Evolutionary conservation across 129 eudicot genomes (phyloP), one percentile per base, ranked within the genome.

Genomic region (Flaveria trinervia): DNA sequence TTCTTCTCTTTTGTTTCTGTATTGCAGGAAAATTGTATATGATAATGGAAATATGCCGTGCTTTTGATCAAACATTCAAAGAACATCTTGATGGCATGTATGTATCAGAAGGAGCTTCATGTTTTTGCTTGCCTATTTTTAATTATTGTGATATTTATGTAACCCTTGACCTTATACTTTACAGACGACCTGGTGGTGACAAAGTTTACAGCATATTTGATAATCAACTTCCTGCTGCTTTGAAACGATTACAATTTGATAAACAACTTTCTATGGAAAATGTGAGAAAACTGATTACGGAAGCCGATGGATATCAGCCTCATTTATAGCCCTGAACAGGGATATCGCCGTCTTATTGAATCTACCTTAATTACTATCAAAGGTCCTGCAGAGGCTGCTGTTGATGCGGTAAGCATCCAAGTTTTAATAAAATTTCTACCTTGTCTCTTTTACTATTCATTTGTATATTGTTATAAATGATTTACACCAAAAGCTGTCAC

Each of bases 11-110:
- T 46, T 1, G 25, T 14, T 70, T 84, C 39, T 59, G 81, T 49
- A 13, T 71, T 79, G 77, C 90, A 93, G 98, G 97, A 28, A 93
- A 90, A 51, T 57, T 93, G 78, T 88, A 87, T 79, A 93, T 89
- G 93, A 93, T 83, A 20, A 88, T 93, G 98, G 97, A 93, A 83
- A 90, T 93, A 51, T 88, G 92, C 36, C 97, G 97, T 74, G 82
- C 79, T 30, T 93, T 93, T 69, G 98, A 93, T 86, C 91, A 91
- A 81, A 93, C 86, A 43, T 93, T 93, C 82, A 93, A 93, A 79
- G 98, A 93, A 74, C 98, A 93, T 87, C 97, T 93, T 69, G 98
- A 93, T 84, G 98, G 98, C 82, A 85, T 83, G 98, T 93, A 93
- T 68, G 97, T 87, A 73, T 78, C 71, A 48, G 61, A 68, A 43